Base-by-base conservation (phyloP, 371 early-diverging fungal species). In the Mucor lusitanicus region DNA sequence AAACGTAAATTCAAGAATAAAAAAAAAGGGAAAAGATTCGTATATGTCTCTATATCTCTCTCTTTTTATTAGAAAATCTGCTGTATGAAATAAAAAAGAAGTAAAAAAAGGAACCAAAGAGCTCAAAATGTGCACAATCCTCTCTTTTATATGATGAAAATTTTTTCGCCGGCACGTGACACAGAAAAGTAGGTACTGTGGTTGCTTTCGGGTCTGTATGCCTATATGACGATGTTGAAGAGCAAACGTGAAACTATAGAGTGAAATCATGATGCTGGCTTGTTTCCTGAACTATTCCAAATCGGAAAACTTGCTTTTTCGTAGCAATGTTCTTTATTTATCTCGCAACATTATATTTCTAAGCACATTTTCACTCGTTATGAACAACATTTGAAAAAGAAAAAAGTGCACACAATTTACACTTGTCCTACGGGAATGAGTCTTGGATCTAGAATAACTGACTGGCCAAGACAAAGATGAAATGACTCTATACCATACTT, bases 11-110 rank as follows among this genome's bases (percentile, higher is more conserved):
- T 30, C 17, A 61, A 61, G 23, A 42, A 48, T 62, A 65, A 42
- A 56, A 71, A 35, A 50, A 59, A 55, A 46, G 68, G 55, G 58
- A 48, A 57, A 53, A 54, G 56, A 48, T 61, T 17, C 40, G 30
- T 25, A 15, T 28, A 30, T 57, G 61, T 53, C 27, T 61, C 61
- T 67, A 23, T 60, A 48, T 50, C 35, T 67, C 35, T 60, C 30
- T 61, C 28, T 39, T 40, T 54, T 42, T 21, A n/a, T 61, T 54
- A 12, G 8, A 35, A 39, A 27, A 33, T 28, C 32, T 63, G 48
- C 48, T 28, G 15, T 56, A 48, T 39, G 35, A 60, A 60, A 60
- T 39, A 25, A 61, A 61, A 53, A 59, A 53, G 40, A 54, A 21
- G 37, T 21, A 54, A 67, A 55, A 33, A 42, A 59, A 65, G 42